Evolutionary conservation across 2,329 filamentous ascomycete genomes (phyloP).

Genomic region (Alternaria gansuensis): DNA sequence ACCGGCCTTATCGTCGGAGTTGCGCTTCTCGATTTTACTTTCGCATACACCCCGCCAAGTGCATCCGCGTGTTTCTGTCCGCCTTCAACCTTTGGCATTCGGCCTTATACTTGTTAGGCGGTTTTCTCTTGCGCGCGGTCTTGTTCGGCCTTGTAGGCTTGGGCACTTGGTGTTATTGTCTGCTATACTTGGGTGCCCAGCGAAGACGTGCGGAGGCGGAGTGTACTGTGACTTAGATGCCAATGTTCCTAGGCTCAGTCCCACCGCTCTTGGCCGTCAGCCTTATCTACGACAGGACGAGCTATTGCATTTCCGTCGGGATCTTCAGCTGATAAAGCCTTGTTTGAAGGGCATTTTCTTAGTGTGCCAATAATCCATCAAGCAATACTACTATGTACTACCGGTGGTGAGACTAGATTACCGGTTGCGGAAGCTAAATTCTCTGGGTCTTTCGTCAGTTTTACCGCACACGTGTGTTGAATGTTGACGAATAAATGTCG

Average conservation of each 20-base stretch:
- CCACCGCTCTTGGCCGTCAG: constrained; percentile 6
- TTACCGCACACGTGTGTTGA: background rate
- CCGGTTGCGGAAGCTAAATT: background rate
- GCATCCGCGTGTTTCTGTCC: background rate
- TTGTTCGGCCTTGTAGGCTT: constrained; percentile 8
- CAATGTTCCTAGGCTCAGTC: constrained; percentile 5
- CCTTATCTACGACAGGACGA: background rate
- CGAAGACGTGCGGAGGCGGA: background rate
- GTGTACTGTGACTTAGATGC: background rate
- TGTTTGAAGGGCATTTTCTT: background rate
- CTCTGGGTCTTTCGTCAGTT: constrained; percentile 1
- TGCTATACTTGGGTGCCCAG: constrained; percentile 6
- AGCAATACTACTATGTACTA: background rate
- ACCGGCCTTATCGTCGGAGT: constrained; percentile 3
- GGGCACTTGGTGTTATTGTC: background rate
- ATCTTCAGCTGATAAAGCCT: constrained; percentile 1
- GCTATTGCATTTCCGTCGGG: background rate
- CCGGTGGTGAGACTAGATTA: background rate
- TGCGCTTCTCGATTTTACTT: background rate
- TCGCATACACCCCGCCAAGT: background rate
- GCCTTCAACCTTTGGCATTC: background rate
- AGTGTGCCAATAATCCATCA: background rate
- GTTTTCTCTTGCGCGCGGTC: constrained; percentile 7
- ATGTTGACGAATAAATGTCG: background rate
- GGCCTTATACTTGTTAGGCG: constrained; percentile 4